Base-by-base conservation (phyloP, 2,329 filamentous ascomycete genomes). In the Alternaria longipes region DNA sequence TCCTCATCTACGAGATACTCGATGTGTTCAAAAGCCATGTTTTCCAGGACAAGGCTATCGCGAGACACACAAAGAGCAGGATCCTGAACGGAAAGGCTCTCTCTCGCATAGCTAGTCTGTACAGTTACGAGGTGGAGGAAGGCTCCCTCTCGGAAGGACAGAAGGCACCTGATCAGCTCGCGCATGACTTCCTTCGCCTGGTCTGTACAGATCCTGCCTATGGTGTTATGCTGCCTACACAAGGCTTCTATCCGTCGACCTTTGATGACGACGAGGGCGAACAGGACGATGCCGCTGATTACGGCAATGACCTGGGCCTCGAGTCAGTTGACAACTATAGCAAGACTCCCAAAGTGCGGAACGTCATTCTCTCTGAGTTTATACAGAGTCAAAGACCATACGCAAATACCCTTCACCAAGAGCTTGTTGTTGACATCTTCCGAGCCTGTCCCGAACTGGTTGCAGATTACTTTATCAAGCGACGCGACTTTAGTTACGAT, bases 381-480 rank as follows among this genome's bases (percentile, higher is more conserved):
- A 84, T 92, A 2, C 89, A 91, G 65, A 90, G 85, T 44, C 84
- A 99, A 55, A 89, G 92, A 7, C 94, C 95, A 7, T 94, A 96
- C 84, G 90, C 91, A 30, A 93, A 89, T 78, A 84, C 87, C 34
- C 87, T 90, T 62, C 94, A 99, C 74, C 91, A 90, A 68, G 90
- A 97, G 69, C 85, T 99, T 9, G 81, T 97, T 2, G 82, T 94
- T 5, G 85, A 89, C 4, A 93, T 97, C 34, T 97, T 99, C 74
- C 85, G 84, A 63, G 87, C 87, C 8, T 92, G 91, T 0, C 94
- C 96, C 0, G 95, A 98, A 78, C 84, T 98, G 3, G 87, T 97
- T 1, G 91, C 93, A 44, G 89, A 93, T 71, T 99, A 96, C 77
- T 98, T 97, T 74, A 84, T 89, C 44, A 89, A 87, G 74, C 94